Base-by-base conservation (phyloP, 306 rosid species). In the Fragaria ananassa region DNA sequence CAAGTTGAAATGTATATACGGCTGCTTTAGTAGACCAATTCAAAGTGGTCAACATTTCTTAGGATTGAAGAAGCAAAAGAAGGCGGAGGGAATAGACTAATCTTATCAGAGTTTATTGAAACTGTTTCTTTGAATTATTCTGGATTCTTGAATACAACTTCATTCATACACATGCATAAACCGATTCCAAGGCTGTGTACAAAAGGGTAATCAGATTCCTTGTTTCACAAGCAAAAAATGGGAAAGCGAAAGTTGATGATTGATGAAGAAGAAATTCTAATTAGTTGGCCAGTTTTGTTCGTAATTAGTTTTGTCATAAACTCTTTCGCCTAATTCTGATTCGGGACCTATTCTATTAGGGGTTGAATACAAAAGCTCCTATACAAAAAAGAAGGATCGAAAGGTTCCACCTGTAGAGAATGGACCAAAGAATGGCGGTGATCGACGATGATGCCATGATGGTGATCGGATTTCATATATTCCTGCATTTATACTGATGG, bases 21-120 rank as follows among this genome's bases (percentile, higher is more conserved):
- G 44, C 44, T 41, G 76, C 27, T 60, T 21, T 47, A 10, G 11
- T 58, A 21, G 76, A 70, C 76, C 27, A 45, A 70, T 78, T 70
- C 80, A 69, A 76, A 34, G 29, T 7, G 35, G 50, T 64, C 62
- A 49, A 64, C 37, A 76, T 49, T 4, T 47, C 8, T 62, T 46
- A 41, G 47, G 71, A 11, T 39, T 34, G 35, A 58, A 58, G 65
- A 25, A 9, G 65, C 34, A 11, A 1, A 11, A 25, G 41, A 62
- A 62, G 42, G 10, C 17, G 15, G 64, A 14, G 19, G 7, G 68
- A 31, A 15, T 31, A 31, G 42, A 34, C 68, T 31, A 31, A 31
- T 15, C 62, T 65, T 29, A 14, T 29, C 51, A 9, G 50, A 10
- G 41, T 66, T 39, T 10, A 39, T 66, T 66, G 50, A 39, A 45